phyloP scores from a whole-genome alignment of 2,329 filamentous ascomycete genomes.

The Atkinsonella texensis region DNA sequence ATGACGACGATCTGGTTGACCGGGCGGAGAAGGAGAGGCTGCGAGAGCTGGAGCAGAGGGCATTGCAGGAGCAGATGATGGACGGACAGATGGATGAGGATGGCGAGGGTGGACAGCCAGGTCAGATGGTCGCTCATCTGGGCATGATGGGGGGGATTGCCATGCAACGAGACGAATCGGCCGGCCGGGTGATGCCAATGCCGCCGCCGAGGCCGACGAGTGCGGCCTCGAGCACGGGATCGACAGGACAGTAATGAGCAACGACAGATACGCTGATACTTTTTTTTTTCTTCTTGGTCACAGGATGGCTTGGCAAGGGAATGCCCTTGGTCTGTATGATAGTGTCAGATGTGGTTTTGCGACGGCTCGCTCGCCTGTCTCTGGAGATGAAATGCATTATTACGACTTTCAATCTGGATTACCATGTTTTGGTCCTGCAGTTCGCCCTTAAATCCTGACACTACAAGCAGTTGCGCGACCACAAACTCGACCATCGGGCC shows the following conservation, averaged over 20 bases:
- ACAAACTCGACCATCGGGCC: no score
- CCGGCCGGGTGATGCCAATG: slow-evolving; percentile 14
- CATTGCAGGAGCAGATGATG: slow-evolving; percentile 25
- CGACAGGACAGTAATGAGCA: slow-evolving; percentile 22
- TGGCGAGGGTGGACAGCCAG: slow-evolving; percentile 19
- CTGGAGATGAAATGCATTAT: no score
- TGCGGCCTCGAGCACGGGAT: slow-evolving; percentile 30
- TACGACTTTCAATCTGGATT: no score
- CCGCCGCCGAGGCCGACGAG: slow-evolving; percentile 25
- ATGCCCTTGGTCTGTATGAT: slow-evolving; percentile 14
- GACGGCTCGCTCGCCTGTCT: no score
- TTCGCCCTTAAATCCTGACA: no score
- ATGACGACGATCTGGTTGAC: slow-evolving; percentile 53
- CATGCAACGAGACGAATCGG: slow-evolving; percentile 26
- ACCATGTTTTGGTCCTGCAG: no score
- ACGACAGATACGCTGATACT: background rate
- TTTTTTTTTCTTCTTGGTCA: background rate
- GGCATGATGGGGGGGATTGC: slow-evolving; percentile 24
- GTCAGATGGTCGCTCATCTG: slow-evolving; percentile 8
- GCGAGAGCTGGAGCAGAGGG: slow-evolving; percentile 35
- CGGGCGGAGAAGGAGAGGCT: slow-evolving; percentile 45
- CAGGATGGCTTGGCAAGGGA: background rate
- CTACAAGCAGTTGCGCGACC: no score
- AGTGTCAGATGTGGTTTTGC: background rate
- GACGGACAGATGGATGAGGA: slow-evolving; percentile 22